Evolutionary conservation across 106 monocot species (phyloP).

Genomic region (Chionographis japonica): DNA sequence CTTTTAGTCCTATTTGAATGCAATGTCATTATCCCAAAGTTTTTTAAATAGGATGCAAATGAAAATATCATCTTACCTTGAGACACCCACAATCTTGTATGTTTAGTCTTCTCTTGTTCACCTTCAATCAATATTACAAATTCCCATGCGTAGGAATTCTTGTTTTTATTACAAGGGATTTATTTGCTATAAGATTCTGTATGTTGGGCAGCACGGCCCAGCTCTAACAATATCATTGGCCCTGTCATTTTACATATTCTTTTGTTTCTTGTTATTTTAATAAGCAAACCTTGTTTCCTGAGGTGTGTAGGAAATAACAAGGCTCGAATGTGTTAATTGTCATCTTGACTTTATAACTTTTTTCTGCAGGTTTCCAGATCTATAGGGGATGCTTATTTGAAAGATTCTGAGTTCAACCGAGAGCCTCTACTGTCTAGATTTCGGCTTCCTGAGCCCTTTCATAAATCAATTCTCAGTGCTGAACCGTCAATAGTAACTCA

Average conservation of each 20-base stretch:
- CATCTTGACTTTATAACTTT: background rate
- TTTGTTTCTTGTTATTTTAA: too few species aligned
- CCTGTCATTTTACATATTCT: too few species aligned
- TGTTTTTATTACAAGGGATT: too few species aligned
- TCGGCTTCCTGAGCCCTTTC: conserved; percentile 36
- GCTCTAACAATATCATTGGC: too few species aligned
- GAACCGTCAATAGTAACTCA: conserved; percentile 57
- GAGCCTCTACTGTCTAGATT: conserved; percentile 54
- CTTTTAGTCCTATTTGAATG: background rate
- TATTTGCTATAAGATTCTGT: too few species aligned
- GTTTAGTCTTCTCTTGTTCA: background rate
- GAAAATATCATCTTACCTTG: too few species aligned
- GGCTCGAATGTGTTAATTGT: too few species aligned
- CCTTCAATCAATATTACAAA: background rate
- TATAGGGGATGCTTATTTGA: conserved; percentile 76
- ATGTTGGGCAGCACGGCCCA: too few species aligned
- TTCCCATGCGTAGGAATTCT: too few species aligned
- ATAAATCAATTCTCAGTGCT: conserved; percentile 53
- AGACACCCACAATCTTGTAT: background rate
- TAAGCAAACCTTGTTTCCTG: too few species aligned
- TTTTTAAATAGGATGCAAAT: background rate
- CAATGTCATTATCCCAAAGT: background rate
- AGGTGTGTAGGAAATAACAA: too few species aligned
- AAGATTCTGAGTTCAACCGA: conserved; percentile 64
- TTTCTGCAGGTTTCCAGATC: conserved; percentile 61